A percentile compares a stretch with the other conserved stretches of the same genome.
phyloP scores from a whole-genome alignment of 371 early-diverging fungal species.

The Apophysomyces ossiformis region DNA sequence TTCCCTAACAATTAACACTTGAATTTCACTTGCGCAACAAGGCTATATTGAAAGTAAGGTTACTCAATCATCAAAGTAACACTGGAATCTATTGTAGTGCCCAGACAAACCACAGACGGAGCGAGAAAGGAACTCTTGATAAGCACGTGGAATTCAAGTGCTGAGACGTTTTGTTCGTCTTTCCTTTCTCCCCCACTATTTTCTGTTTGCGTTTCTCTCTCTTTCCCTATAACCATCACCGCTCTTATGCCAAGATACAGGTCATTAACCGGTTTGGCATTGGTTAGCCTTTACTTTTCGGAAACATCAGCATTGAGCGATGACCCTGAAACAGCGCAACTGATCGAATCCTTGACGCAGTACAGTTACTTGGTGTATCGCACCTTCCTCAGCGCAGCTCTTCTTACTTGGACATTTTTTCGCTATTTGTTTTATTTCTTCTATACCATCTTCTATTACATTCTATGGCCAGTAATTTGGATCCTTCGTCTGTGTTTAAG shows the following conservation, averaged over 20 bases:
- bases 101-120: no score
- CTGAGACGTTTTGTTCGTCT: neutral
- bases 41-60: no score
- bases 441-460: neutral
- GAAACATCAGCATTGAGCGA: neutral
- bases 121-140: no score
- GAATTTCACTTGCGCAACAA: no score
- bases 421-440: neutral
- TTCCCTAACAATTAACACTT: no score
- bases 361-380: conserved; percentile 3
- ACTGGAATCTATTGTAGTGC: no score
- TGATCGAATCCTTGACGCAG: no score
- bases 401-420: neutral
- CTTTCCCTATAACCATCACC: neutral
- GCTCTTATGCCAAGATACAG: neutral
- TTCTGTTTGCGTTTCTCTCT: neutral
- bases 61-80: no score
- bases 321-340: neutral
- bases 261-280: neutral
- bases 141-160: neutral
- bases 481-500: neutral
- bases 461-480: conserved; percentile 3
- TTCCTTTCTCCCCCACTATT: neutral
- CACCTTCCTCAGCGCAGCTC: neutral
- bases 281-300: neutral